phyloP scores from a whole-genome alignment of 148 eudicot genomes.

The Chenopodium suecicum region DNA sequence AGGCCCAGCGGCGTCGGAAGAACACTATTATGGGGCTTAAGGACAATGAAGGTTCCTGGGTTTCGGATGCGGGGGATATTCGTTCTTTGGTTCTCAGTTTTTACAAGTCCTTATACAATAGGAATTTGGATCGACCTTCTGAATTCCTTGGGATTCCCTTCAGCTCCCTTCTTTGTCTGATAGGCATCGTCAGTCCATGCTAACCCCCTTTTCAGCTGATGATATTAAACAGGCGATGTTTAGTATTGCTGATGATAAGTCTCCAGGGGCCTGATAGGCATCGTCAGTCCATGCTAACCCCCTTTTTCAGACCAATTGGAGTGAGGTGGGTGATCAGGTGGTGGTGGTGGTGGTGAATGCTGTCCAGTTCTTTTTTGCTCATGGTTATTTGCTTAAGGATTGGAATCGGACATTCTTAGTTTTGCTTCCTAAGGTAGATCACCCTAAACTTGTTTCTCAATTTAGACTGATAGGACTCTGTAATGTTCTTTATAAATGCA shows the following conservation, averaged over 20 bases:
- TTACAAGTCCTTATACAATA: too few species aligned
- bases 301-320: neutral
- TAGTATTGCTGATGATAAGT: neutral
- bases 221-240: neutral
- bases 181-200: neutral
- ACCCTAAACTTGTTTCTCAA: neutral
- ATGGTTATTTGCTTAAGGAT: neutral
- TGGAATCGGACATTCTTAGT: neutral
- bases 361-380: neutral
- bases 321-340: neutral
- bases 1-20: too few species aligned
- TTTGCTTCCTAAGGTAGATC: neutral
- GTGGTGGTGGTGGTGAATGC: neutral
- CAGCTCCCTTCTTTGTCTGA: too few species aligned
- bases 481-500: neutral
- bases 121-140: too few species aligned
- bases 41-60: too few species aligned
- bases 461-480: neutral
- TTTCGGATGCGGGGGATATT: too few species aligned
- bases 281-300: too few species aligned
- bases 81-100: too few species aligned
- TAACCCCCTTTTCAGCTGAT: neutral
- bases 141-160: too few species aligned
- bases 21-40: too few species aligned
- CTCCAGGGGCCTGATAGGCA: neutral